Evolutionary conservation across 148 eudicot species (phyloP), one percentile per base, ranked within the genome.

Genomic region (Chenopodium quinoa): DNA sequence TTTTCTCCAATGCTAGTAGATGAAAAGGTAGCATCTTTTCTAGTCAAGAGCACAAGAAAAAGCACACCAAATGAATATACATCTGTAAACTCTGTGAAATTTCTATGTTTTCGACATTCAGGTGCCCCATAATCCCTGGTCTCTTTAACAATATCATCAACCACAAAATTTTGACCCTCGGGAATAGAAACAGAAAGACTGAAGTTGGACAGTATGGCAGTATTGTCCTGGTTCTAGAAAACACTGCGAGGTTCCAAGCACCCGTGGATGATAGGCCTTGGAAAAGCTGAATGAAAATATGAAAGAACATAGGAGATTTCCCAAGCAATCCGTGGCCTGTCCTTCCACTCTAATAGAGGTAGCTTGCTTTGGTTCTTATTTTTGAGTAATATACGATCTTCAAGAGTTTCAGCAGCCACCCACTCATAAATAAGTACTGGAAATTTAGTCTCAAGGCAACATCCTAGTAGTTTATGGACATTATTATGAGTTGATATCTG

Each of bases 401-500:
- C 7, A 56, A 79, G 76, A 27, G 22, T 48, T 9, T 11, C 73
- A 68, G 22, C 11, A 48, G 2, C 27, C 54, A 56, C 9, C 73
- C 74, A 70, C 20, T 79, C 66, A 54, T 79, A 79, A 34, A 79
- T 34, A 23, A 71, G 62, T 22, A 70, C 75, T 3, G 75, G 81
- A 12, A 2, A 0, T 0, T 31, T 11, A 29, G 81, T 70, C 66
- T 79, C 67, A 44, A 79, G 81, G 48, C 75, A 79, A 25, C 67
- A 79, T 72, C 81, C 81, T 52, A 79, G 23, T 17, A 79, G 17
- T 62, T 40, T n/a, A 54, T 0, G 81, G 67, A n/a, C 81, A 70
- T 79, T 79, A 5, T 60, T 27, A 37, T 23, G 75, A 71, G 75
- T 29, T 29, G 7, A 23, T 66, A 75, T 54, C 9, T 52, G n/a